Evolutionary conservation across 768 basidiomycete species (phyloP), one percentile per base, ranked within the genome.

Genomic region (Lactarius evosmus): DNA sequence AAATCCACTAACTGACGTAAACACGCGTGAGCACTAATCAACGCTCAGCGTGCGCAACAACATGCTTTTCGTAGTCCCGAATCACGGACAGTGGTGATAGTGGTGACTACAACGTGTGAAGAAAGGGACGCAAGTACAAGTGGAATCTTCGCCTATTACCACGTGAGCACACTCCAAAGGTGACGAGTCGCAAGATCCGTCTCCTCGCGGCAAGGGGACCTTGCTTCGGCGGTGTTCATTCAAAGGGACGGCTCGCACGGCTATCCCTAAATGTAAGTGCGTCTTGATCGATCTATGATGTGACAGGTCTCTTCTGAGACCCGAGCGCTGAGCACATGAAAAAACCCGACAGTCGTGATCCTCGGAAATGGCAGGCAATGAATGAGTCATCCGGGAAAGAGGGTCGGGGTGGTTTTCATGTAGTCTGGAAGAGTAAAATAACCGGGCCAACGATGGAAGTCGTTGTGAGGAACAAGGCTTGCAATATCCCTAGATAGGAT

Each of bases 401-500:
- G n/a, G n/a, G 19, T 11, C 2, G 9, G 46, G 22, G 9, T n/a
- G 46, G 44, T 12, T 2, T 49, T 49, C 12, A 49, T 16, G 12
- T 25, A 14, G 46, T 49, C 46, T 49, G 22, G 25, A 49, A 7
- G 46, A 49, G 46, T 49, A 49, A 16, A 7, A 49, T 25, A 22
- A 49, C n/a, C 51, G 51, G 25, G 38, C 29, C 29, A 50, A 50
- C 27, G 38, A 52, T 17, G 38, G 50, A 60, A n/a, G 50, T 36
- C 40, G 6, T 7, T 12, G 34, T 36, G 40, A 14, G 22, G 27
- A 19, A 33, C 7, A 19, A 40, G 6, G 33, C 60, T 6, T 25
- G 46, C 46, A 11, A 61, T 12, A 55, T n/a, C 29, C 53, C 60
- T 8, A 61, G 17, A 41, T 54, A 61, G 2, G 46, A 17, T n/a